Percentiles rank a stretch among this genome's conserved stretches.
phyloP scores from a whole-genome alignment of 2,329 filamentous ascomycete species.

The Neonectria magnoliae region DNA sequence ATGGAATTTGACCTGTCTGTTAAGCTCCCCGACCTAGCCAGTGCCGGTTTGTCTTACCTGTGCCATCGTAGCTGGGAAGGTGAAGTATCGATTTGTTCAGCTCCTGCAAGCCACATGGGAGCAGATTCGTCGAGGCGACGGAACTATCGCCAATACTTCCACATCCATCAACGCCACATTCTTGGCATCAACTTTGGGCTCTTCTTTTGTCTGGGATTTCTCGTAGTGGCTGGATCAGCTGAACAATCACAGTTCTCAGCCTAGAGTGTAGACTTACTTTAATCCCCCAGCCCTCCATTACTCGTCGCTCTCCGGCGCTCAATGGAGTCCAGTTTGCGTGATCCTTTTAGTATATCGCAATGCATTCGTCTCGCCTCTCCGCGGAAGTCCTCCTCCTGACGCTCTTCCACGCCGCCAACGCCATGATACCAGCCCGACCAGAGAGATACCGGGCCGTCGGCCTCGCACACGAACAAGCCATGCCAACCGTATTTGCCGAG shows the following conservation, averaged over 20 bases:
- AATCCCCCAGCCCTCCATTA: not conserved
- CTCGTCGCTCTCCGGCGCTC: not conserved
- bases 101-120: not conserved
- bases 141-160: not conserved
- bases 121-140: not conserved
- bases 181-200: not conserved
- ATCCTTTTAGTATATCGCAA: not conserved
- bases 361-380: not conserved
- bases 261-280: not conserved
- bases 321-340: not conserved
- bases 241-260: not conserved
- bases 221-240: not conserved
- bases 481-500: not conserved
- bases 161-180: not conserved
- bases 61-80: not conserved
- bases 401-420: not conserved
- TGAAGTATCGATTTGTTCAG: not conserved
- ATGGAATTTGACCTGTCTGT: not conserved
- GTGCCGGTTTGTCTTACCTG: not conserved
- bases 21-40: not conserved
- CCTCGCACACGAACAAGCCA: not conserved
- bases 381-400: not conserved
- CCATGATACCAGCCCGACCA: not conserved
- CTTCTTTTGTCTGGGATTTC: not conserved
- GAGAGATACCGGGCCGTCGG: not conserved